Base-by-base conservation (phyloP, 2,329 filamentous ascomycete genomes). In the Xylariaceae sp. region DNA sequence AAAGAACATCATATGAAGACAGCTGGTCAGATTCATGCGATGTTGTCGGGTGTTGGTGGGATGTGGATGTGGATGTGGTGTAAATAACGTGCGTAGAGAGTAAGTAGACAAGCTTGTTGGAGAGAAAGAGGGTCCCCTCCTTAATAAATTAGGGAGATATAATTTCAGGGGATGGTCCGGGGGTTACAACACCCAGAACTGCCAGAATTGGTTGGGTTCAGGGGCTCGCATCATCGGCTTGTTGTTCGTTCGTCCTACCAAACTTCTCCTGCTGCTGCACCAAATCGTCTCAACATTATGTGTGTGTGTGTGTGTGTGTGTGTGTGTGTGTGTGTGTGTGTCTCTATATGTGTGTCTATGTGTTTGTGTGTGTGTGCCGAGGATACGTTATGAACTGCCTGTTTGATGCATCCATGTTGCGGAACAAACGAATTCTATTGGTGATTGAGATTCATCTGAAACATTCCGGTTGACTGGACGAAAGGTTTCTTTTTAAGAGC, bases 121-220 rank as follows among this genome's bases (percentile, higher is more conserved):
- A 46, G 54, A 52, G 52, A 55, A 57, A 59, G 53, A 61, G 58
- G 64, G 50, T 46, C 53, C 49, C 56, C 45, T 34, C 50, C 41
- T 49, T 56, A 34, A 52, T 64, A 61, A 65, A 65, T 63, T 63
- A 64, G 59, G 63, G 63, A 58, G 60, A 64, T 65, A 55, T 65
- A 55, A 60, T 61, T 60, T 58, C 59, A 58, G 52, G 56, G 59
- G 61, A 44, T 61, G 49, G 24, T 23, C 52, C 43, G 16, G 45
- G 45, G 28, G 37, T 21, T 19, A 40, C 19, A 44, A 12, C 39
- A 24, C 48, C 40, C 34, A 44, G 44, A 53, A 43, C 33, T 6
- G 8, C 23, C 21, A 29, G 36, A 12, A 14, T 37, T 9, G 29
- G 36, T 17, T 55, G 56, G 43, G 28, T 53, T 65, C 60, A 65